Base-by-base conservation (phyloP, 805 yeast species). In the Groenewaldozyma tartarivorans region DNA sequence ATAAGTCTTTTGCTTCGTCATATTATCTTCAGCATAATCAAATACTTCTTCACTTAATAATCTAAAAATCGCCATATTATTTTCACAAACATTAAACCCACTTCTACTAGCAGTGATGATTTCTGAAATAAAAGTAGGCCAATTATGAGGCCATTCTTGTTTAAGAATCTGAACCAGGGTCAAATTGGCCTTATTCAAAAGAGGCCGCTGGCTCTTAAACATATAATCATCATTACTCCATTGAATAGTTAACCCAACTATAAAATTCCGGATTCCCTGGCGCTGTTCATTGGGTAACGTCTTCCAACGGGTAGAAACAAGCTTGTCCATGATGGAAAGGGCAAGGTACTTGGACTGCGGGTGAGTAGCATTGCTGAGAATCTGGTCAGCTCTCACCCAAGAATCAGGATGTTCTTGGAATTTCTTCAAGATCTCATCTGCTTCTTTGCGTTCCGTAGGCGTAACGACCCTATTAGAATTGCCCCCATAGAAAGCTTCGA, bases 81-180 rank as follows among this genome's bases (percentile, higher is more conserved):
- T 92, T 63, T 92, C 98, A 67, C 98, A 92, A 39, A 92, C 96
- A 55, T 87, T 90, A 61, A 83, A 77, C 18, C 92, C 80, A 11
- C 90, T 77, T 48, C 85, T 75, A 35, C 94, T 79, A 48, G 94
- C 80, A 45, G 72, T 75, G 36, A 90, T 92, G 42, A 92, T 75
- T 60, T 92, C 98, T 15, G 96, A 95, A 38, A 92, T 82, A 55
- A 92, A 92, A 54, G 81, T 83, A 16, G 97, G 97, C 99, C 99
- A 92, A 60, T 88, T 83, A 52, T 80, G 85, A 26, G 99, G 99
- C 99, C 99, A 92, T 60, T 92, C 99, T 64, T 92, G 97, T 57
- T 92, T 92, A 56, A 92, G 75, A 39, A 92, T 80, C 56, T 88
- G 94, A 29, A 92, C 98, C 54, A 92, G 69, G 13, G 97, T 90